These are phyloP conservation scores for Silene uniflora DNA, from an alignment of 148 eudicot genomes.

Conservation along the genomic window DNA sequence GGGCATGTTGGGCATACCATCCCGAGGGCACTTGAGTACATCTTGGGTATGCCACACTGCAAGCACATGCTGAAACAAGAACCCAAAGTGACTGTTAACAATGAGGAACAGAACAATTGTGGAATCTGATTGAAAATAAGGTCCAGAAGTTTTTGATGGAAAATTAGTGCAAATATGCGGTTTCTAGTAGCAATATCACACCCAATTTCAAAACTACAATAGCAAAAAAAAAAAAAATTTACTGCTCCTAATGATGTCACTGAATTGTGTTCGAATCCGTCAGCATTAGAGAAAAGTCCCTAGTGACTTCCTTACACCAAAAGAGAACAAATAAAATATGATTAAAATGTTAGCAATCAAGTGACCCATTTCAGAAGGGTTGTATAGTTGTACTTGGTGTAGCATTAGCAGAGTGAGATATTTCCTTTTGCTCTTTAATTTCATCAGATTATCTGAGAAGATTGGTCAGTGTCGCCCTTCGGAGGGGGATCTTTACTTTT, in stretches of 20 bases:
- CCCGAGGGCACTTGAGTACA: constrained; percentile 65
- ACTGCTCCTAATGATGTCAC: too few species aligned
- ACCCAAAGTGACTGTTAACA: not conserved
- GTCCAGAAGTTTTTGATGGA: not conserved
- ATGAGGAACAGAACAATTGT: not conserved
- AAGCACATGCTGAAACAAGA: constrained; percentile 63
- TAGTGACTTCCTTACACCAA: not conserved
- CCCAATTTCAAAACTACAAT: not conserved
- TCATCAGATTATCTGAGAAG: not conserved
- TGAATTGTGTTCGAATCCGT: too few species aligned
- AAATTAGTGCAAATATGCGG: not conserved
- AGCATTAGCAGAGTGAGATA: not conserved
- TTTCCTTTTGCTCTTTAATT: not conserved
- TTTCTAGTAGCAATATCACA: not conserved
- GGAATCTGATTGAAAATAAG: not conserved
- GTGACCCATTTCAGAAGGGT: not conserved
- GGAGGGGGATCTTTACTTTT: not conserved
- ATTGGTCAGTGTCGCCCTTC: not conserved
- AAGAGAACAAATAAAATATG: not conserved
- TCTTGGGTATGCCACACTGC: constrained; percentile 89
- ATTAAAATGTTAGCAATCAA: not conserved
- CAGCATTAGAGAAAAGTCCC: not conserved
- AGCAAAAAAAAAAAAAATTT: not conserved
- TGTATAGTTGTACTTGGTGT: not conserved
- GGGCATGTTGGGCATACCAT: constrained; percentile 79